These are phyloP conservation scores for Ceratocystis alfenasii DNA, from an alignment of 2,329 filamentous ascomycete genomes.

Conservation along the genomic window DNA sequence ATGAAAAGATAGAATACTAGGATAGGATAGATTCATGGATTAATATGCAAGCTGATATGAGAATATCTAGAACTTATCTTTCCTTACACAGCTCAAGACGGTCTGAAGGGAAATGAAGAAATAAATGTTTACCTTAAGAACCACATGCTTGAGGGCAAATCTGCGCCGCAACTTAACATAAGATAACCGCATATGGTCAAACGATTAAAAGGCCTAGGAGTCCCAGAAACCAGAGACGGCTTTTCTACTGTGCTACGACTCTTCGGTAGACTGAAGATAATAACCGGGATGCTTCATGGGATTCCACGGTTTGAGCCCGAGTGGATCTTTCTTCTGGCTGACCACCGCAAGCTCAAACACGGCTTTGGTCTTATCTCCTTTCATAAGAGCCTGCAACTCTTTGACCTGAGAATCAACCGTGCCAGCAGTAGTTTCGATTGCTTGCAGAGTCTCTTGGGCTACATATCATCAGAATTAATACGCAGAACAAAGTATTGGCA, in stretches of 20 bases:
- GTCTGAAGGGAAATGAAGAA: not conserved
- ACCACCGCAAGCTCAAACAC: constrained; percentile 42
- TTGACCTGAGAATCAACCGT: constrained; percentile 29
- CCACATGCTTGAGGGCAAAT: constrained; percentile 5
- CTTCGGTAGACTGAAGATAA: constrained; percentile 27
- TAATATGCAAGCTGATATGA: not conserved
- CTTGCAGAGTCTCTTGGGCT: constrained; percentile 37
- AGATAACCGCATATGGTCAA: not conserved
- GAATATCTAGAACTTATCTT: not conserved
- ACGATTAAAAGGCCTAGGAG: too few species aligned
- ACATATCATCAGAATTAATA: constrained; percentile 25
- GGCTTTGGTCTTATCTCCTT: constrained; percentile 36
- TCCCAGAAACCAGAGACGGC: too few species aligned
- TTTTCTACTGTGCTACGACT: not conserved
- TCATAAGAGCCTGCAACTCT: constrained; percentile 39
- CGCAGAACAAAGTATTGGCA: not conserved
- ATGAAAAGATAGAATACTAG: not conserved
- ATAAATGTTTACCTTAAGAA: not conserved
- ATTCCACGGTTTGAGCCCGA: constrained; percentile 48
- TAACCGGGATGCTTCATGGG: constrained; percentile 49
- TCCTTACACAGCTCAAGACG: not conserved
- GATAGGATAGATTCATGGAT: not conserved
- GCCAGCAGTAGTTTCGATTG: constrained; percentile 14
- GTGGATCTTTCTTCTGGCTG: constrained; percentile 43
- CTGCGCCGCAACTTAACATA: not conserved